Conservation (phyloP, 1,139 yeast species). For the Candida neerlandica region DNA sequence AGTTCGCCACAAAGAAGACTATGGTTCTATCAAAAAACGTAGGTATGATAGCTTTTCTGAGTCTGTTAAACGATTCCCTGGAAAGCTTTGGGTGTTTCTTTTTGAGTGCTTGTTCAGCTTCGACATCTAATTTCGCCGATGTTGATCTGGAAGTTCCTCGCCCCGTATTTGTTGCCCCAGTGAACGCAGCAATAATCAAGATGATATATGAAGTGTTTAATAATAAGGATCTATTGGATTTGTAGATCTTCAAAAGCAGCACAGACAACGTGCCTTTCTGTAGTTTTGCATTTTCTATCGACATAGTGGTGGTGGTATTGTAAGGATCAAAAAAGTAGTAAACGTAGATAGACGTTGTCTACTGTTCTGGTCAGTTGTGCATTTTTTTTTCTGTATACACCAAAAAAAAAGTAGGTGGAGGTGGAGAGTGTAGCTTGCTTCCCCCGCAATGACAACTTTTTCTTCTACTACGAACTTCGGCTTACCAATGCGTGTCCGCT, state of each 20-base stretch:
- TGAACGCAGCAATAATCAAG: conserved; percentile 48
- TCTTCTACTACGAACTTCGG: too few relatives aligned
- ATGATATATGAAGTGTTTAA: conserved; percentile 52
- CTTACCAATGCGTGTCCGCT: not conserved
- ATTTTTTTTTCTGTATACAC: not conserved
- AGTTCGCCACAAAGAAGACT: conserved; percentile 54
- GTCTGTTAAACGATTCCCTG: conserved; percentile 33
- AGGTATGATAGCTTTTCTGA: conserved; percentile 46
- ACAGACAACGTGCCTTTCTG: conserved; percentile 17
- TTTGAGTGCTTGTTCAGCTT: conserved; percentile 14
- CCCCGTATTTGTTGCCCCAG: conserved; percentile 44
- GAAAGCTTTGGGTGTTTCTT: conserved; percentile 34
- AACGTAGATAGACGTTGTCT: too few relatives aligned
- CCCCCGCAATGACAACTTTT: conserved; percentile 1
- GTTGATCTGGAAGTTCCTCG: conserved; percentile 6
- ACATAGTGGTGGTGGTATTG: conserved; percentile 4
- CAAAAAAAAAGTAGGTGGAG: not conserved
- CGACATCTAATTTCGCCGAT: conserved; percentile 4
- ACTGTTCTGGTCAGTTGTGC: too few relatives aligned
- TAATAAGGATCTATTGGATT: conserved; percentile 49
- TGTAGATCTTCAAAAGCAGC: conserved; percentile 41
- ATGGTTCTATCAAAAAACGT: conserved; percentile 34
- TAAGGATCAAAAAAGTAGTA: too few relatives aligned
- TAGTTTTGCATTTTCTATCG: conserved; percentile 9
- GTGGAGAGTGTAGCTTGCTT: not conserved